phyloP scores from a whole-genome alignment of 2,329 filamentous ascomycete species.

The Pseudopithomyces chartarum region DNA sequence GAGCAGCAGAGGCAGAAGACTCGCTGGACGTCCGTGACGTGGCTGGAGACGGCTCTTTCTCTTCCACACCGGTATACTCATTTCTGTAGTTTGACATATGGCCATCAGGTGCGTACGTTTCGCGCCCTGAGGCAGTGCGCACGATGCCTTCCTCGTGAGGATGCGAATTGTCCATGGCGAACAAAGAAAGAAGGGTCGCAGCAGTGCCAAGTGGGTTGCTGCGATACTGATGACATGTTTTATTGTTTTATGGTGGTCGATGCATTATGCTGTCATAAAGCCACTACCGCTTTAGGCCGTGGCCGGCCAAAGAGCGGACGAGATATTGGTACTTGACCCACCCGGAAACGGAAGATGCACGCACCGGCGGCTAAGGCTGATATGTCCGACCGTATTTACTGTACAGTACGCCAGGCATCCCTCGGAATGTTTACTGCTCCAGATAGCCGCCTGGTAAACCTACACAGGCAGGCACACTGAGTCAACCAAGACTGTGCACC shows the following conservation, averaged over 20 bases:
- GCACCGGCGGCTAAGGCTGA: neutral
- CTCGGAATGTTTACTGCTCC: too few species aligned
- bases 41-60: neutral
- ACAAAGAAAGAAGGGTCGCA: neutral
- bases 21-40: conserved; percentile 13
- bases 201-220: neutral
- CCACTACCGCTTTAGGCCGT: neutral
- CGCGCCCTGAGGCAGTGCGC: conserved; percentile 32
- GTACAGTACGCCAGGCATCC: too few species aligned
- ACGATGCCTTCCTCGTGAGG: conserved; percentile 19
- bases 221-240: neutral
- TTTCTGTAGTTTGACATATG: conserved; percentile 10
- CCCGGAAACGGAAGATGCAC: conserved; percentile 1
- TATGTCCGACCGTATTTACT: neutral
- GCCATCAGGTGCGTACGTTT: conserved; percentile 37
- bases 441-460: too few species aligned
- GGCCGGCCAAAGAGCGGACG: conserved; percentile 11
- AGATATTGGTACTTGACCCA: neutral
- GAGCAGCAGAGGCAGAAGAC: conserved; percentile 8
- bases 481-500: too few species aligned
- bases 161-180: conserved; percentile 5
- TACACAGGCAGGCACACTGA: too few species aligned
- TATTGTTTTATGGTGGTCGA: neutral
- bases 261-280: conserved; percentile 5
- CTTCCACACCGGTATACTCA: neutral